Conservation (phyloP, 768 basidiomycete species). For the Trametes cubensis region DNA sequence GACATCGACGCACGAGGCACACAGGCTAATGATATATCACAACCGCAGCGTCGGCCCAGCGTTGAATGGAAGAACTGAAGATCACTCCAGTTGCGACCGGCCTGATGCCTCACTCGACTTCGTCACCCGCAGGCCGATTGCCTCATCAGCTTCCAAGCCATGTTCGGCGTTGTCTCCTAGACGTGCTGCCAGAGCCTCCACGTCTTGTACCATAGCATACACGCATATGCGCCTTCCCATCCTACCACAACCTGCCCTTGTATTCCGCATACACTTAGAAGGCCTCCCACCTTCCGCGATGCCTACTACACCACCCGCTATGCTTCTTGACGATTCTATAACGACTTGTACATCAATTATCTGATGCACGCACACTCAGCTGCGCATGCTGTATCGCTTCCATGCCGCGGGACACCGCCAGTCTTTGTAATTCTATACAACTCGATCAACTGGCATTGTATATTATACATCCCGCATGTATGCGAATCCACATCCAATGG, state of each 20-base stretch:
- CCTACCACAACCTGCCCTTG: not conserved
- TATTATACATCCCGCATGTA: constrained; percentile 5
- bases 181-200: not conserved
- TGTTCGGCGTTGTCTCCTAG: no score
- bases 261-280: constrained; percentile 9
- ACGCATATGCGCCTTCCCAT: constrained; percentile 1
- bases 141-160: not conserved
- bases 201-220: constrained; percentile 7
- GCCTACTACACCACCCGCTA: not conserved
- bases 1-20: not conserved
- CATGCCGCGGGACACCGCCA: not conserved
- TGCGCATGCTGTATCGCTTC: not conserved
- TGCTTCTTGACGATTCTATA: not conserved
- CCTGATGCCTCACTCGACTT: not conserved
- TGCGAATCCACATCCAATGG: no score
- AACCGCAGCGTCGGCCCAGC: constrained; percentile 19
- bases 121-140: not conserved
- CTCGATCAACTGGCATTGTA: constrained; percentile 15
- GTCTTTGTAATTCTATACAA: not conserved
- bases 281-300: not conserved
- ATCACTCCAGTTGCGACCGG: not conserved
- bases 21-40: not conserved
- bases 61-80: constrained; percentile 19
- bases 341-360: not conserved
- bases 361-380: not conserved